Base-by-base conservation (phyloP, 305 asterid genomes). In the Andrographis paniculata region DNA sequence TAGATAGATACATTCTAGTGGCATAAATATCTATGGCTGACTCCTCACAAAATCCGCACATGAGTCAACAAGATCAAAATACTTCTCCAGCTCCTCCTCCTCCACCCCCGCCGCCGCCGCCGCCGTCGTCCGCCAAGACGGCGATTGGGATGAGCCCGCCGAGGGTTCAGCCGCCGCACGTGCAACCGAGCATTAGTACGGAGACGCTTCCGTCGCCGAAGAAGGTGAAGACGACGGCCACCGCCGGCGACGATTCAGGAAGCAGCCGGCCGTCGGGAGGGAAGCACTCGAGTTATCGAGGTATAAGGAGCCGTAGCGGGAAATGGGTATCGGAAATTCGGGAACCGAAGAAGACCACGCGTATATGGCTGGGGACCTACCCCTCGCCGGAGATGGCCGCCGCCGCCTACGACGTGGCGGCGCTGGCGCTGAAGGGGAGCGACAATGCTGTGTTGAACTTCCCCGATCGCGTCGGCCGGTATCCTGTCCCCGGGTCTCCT, bases 311-410 rank as follows among this genome's bases (percentile, higher is more conserved):
- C 63, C 75, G 87, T 1, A 64, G 77, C 57, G 82, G 82, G 6
- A 78, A 78, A 36, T 78, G 87, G 86, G 86, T 77, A 1, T 77
- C 89, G 12, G 87, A 88, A 62, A 74, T 88, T 22, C 84, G 94
- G 0, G 93, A 88, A 54, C 91, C 97, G 0, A 70, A 77, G 42
- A 88, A 88, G 56, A 73, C 93, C 0, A 75, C 75, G 0, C 84
- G 97, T 0, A 64, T 88, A 48, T 88, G 97, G 95, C 74, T 87
- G 0, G 95, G 97, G 19, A 87, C 95, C 17, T 84, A 75, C 56
- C 88, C 88, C 1, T 48, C 76, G 8, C 80, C 84, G 50, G 78
- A 76, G 56, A 76, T 76, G 84, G 84, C 84, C 1, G 84, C 84
- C 38, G 73, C 84, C 17, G 84, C 84, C 5, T 72, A 76, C 56